These are phyloP conservation scores for Globisporangium polare DNA, from an alignment of 352 stramenopile species.

Conservation along the genomic window DNA sequence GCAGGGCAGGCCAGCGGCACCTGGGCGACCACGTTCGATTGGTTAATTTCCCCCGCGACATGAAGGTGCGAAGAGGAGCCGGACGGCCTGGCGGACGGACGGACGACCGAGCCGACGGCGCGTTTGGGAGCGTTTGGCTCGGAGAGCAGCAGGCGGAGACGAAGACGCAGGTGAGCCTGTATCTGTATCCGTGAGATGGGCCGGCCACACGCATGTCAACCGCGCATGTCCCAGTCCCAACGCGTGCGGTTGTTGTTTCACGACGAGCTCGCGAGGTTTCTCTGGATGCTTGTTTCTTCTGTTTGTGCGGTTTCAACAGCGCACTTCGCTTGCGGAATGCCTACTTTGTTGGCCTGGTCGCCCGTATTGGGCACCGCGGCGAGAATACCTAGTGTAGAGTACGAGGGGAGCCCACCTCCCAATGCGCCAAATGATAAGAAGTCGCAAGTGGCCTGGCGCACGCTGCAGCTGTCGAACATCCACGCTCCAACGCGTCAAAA, in stretches of 20 bases:
- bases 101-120: not conserved
- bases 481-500: not conserved
- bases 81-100: not conserved
- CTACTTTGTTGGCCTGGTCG: not conserved
- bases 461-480: not conserved
- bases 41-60: slow-evolving; percentile 12
- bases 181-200: slow-evolving; percentile 12
- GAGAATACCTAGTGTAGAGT: not conserved
- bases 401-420: not conserved
- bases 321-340: no score
- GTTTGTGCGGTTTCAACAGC: not conserved
- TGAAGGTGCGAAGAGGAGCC: not conserved
- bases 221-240: slow-evolving; percentile 9
- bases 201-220: not conserved
- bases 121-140: not conserved
- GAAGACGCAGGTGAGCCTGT: slow-evolving; percentile 4
- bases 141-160: not conserved
- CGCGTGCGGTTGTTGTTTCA: not conserved
- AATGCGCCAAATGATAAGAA: not conserved
- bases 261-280: not conserved
- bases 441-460: not conserved
- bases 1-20: slow-evolving; percentile 5
- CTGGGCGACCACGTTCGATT: slow-evolving; percentile 1
- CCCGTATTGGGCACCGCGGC: no score
- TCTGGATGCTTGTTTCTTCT: not conserved